Conservation (phyloP, 2,329 filamentous ascomycete species). For the Alternaria sp. region DNA sequence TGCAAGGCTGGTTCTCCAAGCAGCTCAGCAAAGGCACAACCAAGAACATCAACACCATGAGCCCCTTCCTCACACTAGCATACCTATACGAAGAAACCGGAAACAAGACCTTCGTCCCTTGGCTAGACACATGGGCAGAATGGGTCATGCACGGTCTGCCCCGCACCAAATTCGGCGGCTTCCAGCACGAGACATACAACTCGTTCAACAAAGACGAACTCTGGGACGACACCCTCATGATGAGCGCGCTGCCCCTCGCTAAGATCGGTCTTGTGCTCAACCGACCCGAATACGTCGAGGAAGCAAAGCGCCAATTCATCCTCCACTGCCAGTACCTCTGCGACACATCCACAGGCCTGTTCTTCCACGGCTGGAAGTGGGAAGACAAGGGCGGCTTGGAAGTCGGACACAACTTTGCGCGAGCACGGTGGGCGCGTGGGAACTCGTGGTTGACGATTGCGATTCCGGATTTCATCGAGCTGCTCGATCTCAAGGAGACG, state of each 20-base stretch:
- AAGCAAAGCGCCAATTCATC: conserved; percentile 79
- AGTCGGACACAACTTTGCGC: conserved; percentile 62
- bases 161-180: conserved; percentile 72
- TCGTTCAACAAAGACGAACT: conserved; percentile 75
- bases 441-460: conserved; percentile 82
- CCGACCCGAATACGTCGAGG: conserved; percentile 74
- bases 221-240: conserved; percentile 89
- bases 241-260: conserved; percentile 80
- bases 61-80: conserved; percentile 75
- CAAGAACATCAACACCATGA: conserved; percentile 88
- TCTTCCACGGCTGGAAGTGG: conserved; percentile 85
- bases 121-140: conserved; percentile 81
- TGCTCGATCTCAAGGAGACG: conserved; percentile 65
- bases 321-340: conserved; percentile 80
- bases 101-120: conserved; percentile 73
- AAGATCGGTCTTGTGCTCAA: conserved; percentile 77
- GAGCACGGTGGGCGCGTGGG: conserved; percentile 63
- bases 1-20: conserved; percentile 74
- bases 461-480: conserved; percentile 80
- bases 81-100: conserved; percentile 78
- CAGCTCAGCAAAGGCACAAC: conserved; percentile 75
- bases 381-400: conserved; percentile 62
- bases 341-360: conserved; percentile 73
- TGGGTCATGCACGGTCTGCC: conserved; percentile 81
- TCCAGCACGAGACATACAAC: conserved; percentile 78